Evolutionary conservation across 176 grass and related monocot species (phyloP), one percentile per base, ranked within the genome.

Genomic region (Panicum miliaceum): DNA sequence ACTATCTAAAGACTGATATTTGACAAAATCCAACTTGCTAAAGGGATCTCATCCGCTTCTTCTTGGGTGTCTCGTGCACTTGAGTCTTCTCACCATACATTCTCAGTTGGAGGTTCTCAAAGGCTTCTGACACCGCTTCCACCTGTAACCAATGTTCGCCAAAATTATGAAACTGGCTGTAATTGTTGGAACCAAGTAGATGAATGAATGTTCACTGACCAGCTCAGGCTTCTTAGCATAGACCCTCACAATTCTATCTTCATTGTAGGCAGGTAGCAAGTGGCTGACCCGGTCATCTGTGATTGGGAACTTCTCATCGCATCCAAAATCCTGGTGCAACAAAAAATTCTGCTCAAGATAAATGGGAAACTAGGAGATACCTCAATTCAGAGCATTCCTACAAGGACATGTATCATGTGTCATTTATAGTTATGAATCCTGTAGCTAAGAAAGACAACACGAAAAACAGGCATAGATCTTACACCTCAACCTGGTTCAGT

Each of bases 41-140:
- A 73, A 51, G 71, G 7, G 25, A 78, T 13, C 88, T 85, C 18
- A 19, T 36, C 79, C 79, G 80, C 83, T 92, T 98, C 80, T 94
- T 95, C 80, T 91, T 92, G 27, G 96, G 96, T 5, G 91, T 98
- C 22, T 88, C 91, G 45, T 98, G 96, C 51, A 98, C 93, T 50
- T 98, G 96, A 43, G 88, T 86, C 88, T 98, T 98, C 26, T 86
- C 85, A 16, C 93, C 96, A 22, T 98, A 98, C 60, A 88, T 93
- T 46, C 71, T 87, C 81, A 98, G 0, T 54, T 98, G 96, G 22
- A 98, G 82, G 62, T 98, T 98, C 76, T 98, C 96, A 57, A 98
- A 98, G 20, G 96, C 96, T 84, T 90, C 85, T 22, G 96, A 92
- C 56, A 98, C 75, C 0, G 89, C 93, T 48, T 93, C 91, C 8